Base-by-base conservation (phyloP, 1,284 basidiomycete genomes). In the Rugosomyces carneus region DNA sequence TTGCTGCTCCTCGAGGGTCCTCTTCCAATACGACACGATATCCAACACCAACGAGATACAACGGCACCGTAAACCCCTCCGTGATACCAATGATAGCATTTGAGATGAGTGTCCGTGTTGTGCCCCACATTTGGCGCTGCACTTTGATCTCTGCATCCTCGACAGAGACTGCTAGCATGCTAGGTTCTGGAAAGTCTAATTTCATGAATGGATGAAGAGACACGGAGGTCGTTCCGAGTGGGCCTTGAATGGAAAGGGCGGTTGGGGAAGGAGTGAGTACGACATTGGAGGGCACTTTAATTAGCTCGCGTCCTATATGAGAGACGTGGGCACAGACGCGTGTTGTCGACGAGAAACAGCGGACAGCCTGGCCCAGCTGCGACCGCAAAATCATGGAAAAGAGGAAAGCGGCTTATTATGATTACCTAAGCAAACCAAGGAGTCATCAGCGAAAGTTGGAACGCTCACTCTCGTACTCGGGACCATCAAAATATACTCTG, bases 21-120 rank as follows among this genome's bases (percentile, higher is more conserved):
- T 80, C 74, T 69, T 99, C 95, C 45, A 99, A 66, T 1, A 81
- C 78, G 2, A 85, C 94, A 60, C 95, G 78, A 69, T 93, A 99
- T 1, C 95, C 95, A 34, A 99, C 94, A 29, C 95, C 96, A 49
- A 98, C 95, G 48, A 99, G 78, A 54, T 85, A 84, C 16, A 99
- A 65, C 10, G 89, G 82, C 6, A 90, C 75, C 0, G 75, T 77
- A 69, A 93, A 98, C 1, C 94, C 94, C 51, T 85, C 78, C 1
- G 89, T 85, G 68, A 98, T 93, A 41, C 96, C 96, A 13, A 73
- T 73, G 52, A 98, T 78, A 13, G 94, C 94, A 61, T 99, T 99
- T 53, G 76, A 71, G 60, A 97, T 84, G 49, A 94, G 75, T 0
- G 92, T 88, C 40, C 95, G 82, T 2, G 92, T 95, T 35, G 91